These are phyloP conservation scores for Vaccinium macrocarpon DNA, from an alignment of 148 eudicot genomes.

Conservation along the genomic window DNA sequence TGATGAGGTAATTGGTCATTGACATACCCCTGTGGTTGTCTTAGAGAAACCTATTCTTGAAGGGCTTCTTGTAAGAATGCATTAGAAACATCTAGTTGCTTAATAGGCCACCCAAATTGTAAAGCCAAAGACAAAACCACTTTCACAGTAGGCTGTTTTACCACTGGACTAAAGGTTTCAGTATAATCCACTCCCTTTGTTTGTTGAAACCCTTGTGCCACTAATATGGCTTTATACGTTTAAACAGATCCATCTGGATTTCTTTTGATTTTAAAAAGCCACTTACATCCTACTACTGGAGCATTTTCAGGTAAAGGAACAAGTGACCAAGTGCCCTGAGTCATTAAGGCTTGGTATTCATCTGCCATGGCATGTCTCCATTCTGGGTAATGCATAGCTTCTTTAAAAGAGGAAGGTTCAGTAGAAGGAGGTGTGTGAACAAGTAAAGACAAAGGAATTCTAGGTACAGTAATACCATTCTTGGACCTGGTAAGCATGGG, in stretches of 20 bases:
- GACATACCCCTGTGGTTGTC: neutral
- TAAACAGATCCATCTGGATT: neutral
- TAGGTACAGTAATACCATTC: no score
- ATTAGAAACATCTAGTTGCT: neutral
- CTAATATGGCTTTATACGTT: neutral
- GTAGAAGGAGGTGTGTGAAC: no score
- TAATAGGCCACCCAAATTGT: neutral
- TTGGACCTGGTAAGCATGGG: no score
- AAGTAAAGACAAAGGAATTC: no score
- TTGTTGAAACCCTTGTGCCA: neutral
- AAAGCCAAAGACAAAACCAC: neutral
- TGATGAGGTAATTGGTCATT: neutral
- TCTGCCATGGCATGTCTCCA: neutral
- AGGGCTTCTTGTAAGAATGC: neutral
- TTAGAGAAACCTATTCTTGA: neutral
- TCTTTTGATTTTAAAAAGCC: neutral
- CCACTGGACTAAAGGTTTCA: neutral
- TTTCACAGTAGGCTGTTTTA: neutral
- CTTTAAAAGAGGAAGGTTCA: no score
- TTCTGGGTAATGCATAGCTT: neutral
- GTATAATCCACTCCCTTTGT: neutral
- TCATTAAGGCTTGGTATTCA: no score
- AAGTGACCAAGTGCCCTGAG: neutral
- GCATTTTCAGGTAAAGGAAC: neutral
- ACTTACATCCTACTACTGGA: neutral